Evolutionary conservation across 257 asterid species (phyloP), one percentile per base, ranked within the genome.

Genomic region (Salvia hispanica): DNA sequence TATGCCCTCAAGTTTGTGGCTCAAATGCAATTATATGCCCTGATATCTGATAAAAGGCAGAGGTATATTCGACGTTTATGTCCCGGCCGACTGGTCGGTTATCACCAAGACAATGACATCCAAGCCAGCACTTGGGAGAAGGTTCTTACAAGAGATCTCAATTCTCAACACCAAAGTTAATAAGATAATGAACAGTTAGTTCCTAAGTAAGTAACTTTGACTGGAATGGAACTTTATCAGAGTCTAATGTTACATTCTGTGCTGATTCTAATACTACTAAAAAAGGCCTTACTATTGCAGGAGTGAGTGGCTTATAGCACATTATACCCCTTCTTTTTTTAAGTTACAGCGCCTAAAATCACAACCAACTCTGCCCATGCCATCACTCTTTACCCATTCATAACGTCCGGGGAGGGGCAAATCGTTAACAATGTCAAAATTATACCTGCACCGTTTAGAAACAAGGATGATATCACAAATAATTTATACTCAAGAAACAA

Each of bases 321-420:
- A 59, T 78, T 40, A 72, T 74, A 78, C 67, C 31, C 31, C 65
- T 67, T 72, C 61, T 56, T 47, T 57, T 76, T 64, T 64, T 47
- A 73, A 55, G 56, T 58, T 55, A 64, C 60, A 25, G 8, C 6
- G 48, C 51, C 7, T 40, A 12, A 58, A 62, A 52, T 68, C 70
- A 42, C 67, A 54, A 6, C 14, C 51, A 34, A 7, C 53, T 46
- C 68, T 51, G 75, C 69, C 78, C 78, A 82, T 4, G 77, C 83
- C 45, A 54, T 33, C 77, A 82, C 76, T 55, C 67, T 75, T 25
- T 61, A 79, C 83, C 97, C 86, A 82, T 71, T 78, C 73, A 13
- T 73, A 82, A 33, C 80, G 82, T 34, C 86, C 86, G 0, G 84
- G 74, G 67, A 82, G 86, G 72, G 86, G 86, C 58, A 62, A 12